Conservation (phyloP, 2,329 filamentous ascomycete species). For the Trichoderma oligosporum region DNA sequence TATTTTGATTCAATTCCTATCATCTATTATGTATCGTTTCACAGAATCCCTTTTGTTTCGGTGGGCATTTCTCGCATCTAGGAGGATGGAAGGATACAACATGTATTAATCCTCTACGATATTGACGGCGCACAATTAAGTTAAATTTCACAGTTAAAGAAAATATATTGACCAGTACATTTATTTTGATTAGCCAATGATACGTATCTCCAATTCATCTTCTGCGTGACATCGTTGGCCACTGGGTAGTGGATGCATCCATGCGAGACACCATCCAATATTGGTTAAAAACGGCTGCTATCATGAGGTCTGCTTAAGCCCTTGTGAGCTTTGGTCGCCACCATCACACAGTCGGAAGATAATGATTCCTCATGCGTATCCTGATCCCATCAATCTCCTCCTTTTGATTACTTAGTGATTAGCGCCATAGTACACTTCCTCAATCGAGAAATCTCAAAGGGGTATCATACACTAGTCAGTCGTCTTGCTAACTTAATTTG, state of each 20-base stretch:
- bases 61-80: background rate
- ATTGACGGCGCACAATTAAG: background rate
- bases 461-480: background rate
- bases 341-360: background rate
- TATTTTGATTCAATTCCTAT: background rate
- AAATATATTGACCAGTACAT: too few species aligned
- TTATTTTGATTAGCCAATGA: too few species aligned
- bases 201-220: too few species aligned
- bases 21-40: background rate
- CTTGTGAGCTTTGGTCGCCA: background rate
- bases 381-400: background rate
- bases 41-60: background rate
- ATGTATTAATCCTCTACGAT: background rate
- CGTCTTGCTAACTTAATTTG: conserved; percentile 7
- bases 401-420: background rate
- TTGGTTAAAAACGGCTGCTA: background rate
- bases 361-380: background rate
- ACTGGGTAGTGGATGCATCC: background rate
- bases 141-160: too few species aligned
- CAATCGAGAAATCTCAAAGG: background rate
- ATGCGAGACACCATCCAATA: too few species aligned
- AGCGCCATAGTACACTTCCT: background rate
- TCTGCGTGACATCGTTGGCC: too few species aligned
- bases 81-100: background rate
- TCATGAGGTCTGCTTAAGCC: background rate